Evolutionary conservation across 345 rosid genomes (phyloP).

Genomic region (Rubroshorea leprosula): DNA sequence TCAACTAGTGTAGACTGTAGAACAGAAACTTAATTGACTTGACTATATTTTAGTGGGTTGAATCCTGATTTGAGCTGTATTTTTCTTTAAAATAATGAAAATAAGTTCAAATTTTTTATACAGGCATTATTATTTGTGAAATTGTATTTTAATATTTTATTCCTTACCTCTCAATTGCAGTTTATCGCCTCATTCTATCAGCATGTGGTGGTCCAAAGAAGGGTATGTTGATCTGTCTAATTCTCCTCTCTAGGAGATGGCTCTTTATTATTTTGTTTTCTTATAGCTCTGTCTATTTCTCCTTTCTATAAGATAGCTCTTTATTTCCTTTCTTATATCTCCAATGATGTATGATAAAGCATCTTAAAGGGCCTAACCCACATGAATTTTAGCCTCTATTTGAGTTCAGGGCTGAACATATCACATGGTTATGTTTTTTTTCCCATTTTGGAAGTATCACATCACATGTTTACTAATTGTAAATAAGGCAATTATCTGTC

Average conservation of each 20-base stretch:
- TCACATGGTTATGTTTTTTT: no score
- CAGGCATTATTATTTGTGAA: no score
- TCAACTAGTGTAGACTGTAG: no score
- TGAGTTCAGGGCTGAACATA: no score
- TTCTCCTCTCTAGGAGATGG: conserved; percentile 3
- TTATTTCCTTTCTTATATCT: not conserved
- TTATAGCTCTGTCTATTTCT: no score
- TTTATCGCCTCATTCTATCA: conserved; percentile 87
- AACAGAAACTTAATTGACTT: not conserved
- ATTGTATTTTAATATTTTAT: conserved; percentile 6
- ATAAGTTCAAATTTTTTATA: no score
- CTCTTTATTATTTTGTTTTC: no score
- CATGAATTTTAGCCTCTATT: no score
- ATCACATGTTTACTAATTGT: not conserved
- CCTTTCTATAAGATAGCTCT: not conserved
- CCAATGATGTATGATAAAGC: not conserved
- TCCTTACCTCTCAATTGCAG: conserved; percentile 39
- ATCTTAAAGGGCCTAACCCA: not conserved
- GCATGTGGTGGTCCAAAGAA: conserved; percentile 84
- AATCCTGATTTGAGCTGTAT: no score
- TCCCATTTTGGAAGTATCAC: not conserved
- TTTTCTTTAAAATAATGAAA: no score
- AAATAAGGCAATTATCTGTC: not conserved
- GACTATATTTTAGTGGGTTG: no score
- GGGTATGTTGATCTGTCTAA: conserved; percentile 44